Evolutionary conservation across 2,329 filamentous ascomycete genomes (phyloP), one percentile per base, ranked within the genome.

Genomic region (Periconia macrospinosa): DNA sequence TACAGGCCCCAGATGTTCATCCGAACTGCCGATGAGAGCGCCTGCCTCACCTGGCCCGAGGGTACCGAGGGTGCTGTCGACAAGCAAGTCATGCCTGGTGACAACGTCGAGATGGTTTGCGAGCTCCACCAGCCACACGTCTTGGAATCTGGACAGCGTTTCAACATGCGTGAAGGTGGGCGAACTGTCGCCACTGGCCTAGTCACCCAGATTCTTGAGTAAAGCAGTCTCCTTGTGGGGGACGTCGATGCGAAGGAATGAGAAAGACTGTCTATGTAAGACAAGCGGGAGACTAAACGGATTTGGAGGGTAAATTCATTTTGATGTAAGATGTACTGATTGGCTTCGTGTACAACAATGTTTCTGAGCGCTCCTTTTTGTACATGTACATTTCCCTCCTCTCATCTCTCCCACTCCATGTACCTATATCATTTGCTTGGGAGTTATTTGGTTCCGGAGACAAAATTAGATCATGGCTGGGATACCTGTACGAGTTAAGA

Each of bases 161-260:
- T 99, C 86, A 99, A 97, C 83, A 87, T 99, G 74, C 91, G 94
- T 78, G 94, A 99, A 83, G 94, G 94, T 81, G 92, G 93, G 69
- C 86, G 91, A 52, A 75, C 72, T 35, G 72, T 75, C 45, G 72
- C 72, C 44, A 75, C 72, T 55, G 72, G 72, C 58, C 64, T 75
- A 9, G 68, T 75, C 14, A 75, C 72, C 33, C 72, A 66, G 48
- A 64, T 75, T 43, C 47, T 74, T 6, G 70, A 68, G 56, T 74
- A 71, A 64, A 37, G 11, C 11, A n/a, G 15, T 37, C 15, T 37
- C 5, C 50, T 19, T n/a, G n/a, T 27, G 41, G 33, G 17, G 18
- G 30, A 18, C 30, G 40, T 23, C 44, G 47, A 35, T 41, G 51
- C 33, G 33, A 37, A 13, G 6, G 11, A 37, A 14, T 37, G 3